Evolutionary conservation across 1,284 basidiomycete species (phyloP).

Genomic region (Sporisorium reilianum): DNA sequence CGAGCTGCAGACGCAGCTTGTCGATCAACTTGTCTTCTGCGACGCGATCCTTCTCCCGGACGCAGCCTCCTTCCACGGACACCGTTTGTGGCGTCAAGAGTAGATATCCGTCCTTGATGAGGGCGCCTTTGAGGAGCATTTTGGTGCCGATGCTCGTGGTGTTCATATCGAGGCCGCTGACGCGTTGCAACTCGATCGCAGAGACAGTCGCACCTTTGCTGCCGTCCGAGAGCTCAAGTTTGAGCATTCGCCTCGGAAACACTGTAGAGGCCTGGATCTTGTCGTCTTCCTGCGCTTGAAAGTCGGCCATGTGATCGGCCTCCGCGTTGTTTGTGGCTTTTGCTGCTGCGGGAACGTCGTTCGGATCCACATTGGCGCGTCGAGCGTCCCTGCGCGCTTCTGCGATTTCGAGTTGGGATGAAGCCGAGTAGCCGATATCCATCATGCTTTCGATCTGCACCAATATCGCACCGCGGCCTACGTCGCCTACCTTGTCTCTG

Average conservation of each 20-base stretch:
- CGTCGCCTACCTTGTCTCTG: conserved; percentile 23
- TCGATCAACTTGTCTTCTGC: conserved; percentile 37
- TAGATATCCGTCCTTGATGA: conserved; percentile 28
- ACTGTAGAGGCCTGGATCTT: conserved; percentile 79
- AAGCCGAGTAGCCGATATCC: conserved; percentile 42
- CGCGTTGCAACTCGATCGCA: conserved; percentile 37
- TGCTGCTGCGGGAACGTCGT: conserved; percentile 16
- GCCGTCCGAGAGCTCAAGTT: conserved; percentile 85
- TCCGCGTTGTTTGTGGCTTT: conserved; percentile 72
- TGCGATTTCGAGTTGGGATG: conserved; percentile 45
- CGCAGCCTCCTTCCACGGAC: conserved; percentile 30
- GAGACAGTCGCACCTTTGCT: conserved; percentile 89
- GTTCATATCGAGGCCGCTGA: conserved; percentile 44
- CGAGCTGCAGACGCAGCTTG: conserved; percentile 26
- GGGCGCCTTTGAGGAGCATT: conserved; percentile 32
- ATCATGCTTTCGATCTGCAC: conserved; percentile 47
- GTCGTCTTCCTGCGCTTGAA: conserved; percentile 50
- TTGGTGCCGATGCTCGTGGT: conserved; percentile 36
- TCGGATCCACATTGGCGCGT: conserved; percentile 35
- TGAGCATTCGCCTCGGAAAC: conserved; percentile 92
- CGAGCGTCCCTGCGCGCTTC: conserved; percentile 40
- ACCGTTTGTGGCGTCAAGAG: conserved; percentile 29
- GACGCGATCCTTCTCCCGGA: conserved; percentile 16
- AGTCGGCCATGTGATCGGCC: conserved; percentile 44
- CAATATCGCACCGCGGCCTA: conserved; percentile 18